phyloP scores from a whole-genome alignment of 2,329 filamentous ascomycete genomes.

The Zymoseptoria pseudotritici region DNA sequence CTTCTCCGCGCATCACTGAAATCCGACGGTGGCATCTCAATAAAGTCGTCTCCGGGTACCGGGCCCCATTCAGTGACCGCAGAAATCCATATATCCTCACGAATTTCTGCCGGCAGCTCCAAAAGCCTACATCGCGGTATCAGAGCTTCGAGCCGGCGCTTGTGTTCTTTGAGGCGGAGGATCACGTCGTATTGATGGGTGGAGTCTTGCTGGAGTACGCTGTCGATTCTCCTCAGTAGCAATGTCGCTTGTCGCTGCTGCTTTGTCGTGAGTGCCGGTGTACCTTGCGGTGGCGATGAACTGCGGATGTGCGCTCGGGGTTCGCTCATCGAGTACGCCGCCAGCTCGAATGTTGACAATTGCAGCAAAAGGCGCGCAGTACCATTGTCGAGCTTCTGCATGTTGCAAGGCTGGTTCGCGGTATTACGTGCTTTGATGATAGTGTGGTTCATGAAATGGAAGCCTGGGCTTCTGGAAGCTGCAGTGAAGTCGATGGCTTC shows the following conservation, averaged over 20 bases:
- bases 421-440: not conserved
- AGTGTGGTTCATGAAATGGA: not conserved
- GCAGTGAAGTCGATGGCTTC: not conserved
- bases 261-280: not conserved
- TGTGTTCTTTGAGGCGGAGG: not conserved
- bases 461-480: constrained; percentile 1
- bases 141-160: not conserved
- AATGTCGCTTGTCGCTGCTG: not conserved
- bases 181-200: not conserved
- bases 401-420: not conserved
- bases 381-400: not conserved
- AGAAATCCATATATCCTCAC: constrained; percentile 15
- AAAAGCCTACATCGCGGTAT: constrained; percentile 11
- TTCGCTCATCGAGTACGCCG: not conserved
- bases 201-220: not conserved
- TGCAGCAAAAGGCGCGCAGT: not conserved
- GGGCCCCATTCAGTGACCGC: constrained; percentile 17
- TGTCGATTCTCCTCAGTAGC: not conserved
- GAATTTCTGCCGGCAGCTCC: constrained; percentile 17
- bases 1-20: not conserved
- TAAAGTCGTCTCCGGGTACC: not conserved
- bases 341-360: not conserved
- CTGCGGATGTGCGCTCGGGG: not conserved
- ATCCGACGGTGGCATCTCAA: not conserved
- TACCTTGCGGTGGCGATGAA: not conserved